A percentile compares a stretch with the other conserved stretches of the same genome.
Conservation (phyloP, 345 rosid species). For the Brassica napus region Da-Ae NC_063450.1:33699001-33699500, state of each 20-base stretch:
- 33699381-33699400: conserved; percentile 85
- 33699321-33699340: conserved; percentile 64
- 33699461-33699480: conserved; percentile 78
- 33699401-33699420: conserved; percentile 78
- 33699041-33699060: conserved; percentile 30
- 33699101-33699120: conserved; percentile 79
- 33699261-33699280: conserved; percentile 79
- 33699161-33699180: background rate
- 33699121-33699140: conserved; percentile 73
- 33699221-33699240: conserved; percentile 19
- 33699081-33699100: conserved; percentile 67
- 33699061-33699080: conserved; percentile 85
- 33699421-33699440: conserved; percentile 75
- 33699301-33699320: conserved; percentile 59
- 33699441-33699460: conserved; percentile 86
- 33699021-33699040: conserved; percentile 1
- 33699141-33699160: conserved; percentile 53
- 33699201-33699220: background rate
- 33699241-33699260: conserved; percentile 68
- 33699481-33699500: conserved; percentile 79
- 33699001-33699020: background rate
- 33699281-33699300: conserved; percentile 63
- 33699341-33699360: conserved; percentile 65
- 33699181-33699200: background rate
- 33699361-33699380: conserved; percentile 79